These are phyloP conservation scores for Mucor indicus DNA, from an alignment of 371 early-diverging fungal species.

Conservation along the genomic window DNA sequence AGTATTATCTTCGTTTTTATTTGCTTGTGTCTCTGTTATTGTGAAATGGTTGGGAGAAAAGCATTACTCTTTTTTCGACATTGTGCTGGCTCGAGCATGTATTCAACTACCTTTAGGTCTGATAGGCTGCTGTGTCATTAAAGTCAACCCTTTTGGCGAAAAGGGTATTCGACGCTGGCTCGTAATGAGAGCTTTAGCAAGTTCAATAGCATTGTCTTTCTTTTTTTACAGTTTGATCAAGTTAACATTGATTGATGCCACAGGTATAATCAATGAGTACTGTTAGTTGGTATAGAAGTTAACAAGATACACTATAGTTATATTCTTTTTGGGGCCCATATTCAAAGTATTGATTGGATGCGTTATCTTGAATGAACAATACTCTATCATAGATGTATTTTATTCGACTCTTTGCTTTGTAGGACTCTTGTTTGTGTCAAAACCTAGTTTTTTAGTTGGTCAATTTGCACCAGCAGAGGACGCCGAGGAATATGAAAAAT, in stretches of 20 bases:
- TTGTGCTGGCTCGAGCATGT: constrained; percentile 68
- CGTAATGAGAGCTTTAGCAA: constrained; percentile 59
- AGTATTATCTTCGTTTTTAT: constrained; percentile 66
- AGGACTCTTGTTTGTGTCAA: constrained; percentile 64
- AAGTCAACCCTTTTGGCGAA: constrained; percentile 57
- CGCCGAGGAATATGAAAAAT: constrained; percentile 7
- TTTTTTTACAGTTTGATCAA: constrained; percentile 68
- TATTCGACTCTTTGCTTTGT: constrained; percentile 53
- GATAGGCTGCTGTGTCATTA: constrained; percentile 42
- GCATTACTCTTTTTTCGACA: constrained; percentile 58
- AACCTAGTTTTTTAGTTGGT: constrained; percentile 58
- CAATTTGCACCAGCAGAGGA: constrained; percentile 1
- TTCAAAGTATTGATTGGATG: constrained; percentile 70
- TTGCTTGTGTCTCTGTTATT: constrained; percentile 64
- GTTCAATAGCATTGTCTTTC: constrained; percentile 61
- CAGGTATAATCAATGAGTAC: constrained; percentile 31
- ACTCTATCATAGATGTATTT: constrained; percentile 50
- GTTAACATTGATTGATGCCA: constrained; percentile 74
- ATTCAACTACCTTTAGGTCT: constrained; percentile 61
- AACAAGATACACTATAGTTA: constrained; percentile 19
- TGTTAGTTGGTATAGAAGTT: no score
- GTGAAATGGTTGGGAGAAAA: constrained; percentile 57
- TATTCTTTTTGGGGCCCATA: constrained; percentile 75
- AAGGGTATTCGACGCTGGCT: constrained; percentile 50
- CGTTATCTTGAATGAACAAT: constrained; percentile 57